Evolutionary conservation across 805 yeast species (phyloP), one percentile per base, ranked within the genome.

Genomic region (Myxozyma monticola): DNA sequence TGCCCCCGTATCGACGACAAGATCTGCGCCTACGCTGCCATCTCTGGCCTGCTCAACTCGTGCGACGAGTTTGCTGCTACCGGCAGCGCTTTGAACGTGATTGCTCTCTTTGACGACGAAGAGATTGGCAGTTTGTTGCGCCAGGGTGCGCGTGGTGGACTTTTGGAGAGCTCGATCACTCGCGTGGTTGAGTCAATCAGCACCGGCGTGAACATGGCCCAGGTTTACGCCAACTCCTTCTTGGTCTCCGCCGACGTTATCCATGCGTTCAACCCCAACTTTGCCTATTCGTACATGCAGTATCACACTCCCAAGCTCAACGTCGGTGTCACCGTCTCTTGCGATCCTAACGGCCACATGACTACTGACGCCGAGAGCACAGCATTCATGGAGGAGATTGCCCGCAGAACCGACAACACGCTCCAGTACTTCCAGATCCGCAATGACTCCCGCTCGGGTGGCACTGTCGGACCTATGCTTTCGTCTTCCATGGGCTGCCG

Each of bases 1-100:
- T 85, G 88, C 7, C 95, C 96, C 40, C 79, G 96, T 65, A 72
- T 88, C 42, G 96, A 88, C 65, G 96, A 88, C 70, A 79, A 93
- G 70, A 75, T 86, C 55, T 86, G 91, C 68, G 80, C 90, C 1
- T 88, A 73, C 65, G 78, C 91, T 18, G 93, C 91, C 18, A 65
- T 84, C 48, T 65, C 73, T 47, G 81, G 85, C 0, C 70, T 88
- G 54, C 66, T 84, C 40, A 77, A 75, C 51, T 69, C 68, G 31
- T 62, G 76, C n/a, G 54, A 53, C 17, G 65, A 68, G 39, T 58
- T 59, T 22, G 72, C 70, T 39, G 59, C 58, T 25, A 50, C 63
- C 12, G 63, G 66, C 21, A 40, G 40, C 36, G 60, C 64, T 15
- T 57, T 70, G 35, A 74, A 79, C 28, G 67, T 82, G 48, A 88